A percentile compares a stretch with the other conserved stretches of the same genome.
Conservation (phyloP, 2,329 filamentous ascomycete genomes). For the Colletotrichum zoysiae region DNA sequence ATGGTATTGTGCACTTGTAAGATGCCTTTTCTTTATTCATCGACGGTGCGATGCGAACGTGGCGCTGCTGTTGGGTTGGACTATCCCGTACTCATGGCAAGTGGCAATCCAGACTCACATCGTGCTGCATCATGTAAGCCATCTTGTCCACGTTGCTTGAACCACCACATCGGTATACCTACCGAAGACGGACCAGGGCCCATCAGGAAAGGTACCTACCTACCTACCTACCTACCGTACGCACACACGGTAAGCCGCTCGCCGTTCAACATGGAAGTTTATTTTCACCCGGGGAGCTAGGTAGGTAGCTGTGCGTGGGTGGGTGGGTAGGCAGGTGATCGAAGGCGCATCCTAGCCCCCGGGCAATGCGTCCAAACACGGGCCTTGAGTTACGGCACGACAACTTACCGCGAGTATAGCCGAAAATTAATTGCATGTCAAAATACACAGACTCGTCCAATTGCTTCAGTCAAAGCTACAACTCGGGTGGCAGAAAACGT, state of each 20-base stretch:
- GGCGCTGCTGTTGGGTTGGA: not conserved
- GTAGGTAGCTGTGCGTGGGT: no score
- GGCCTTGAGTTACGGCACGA: slow-evolving; percentile 14
- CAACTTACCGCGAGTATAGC: slow-evolving; percentile 10
- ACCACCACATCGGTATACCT: not conserved
- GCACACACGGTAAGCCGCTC: not conserved
- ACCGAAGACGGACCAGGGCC: not conserved
- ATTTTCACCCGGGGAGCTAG: not conserved
- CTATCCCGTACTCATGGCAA: not conserved
- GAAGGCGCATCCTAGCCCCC: not conserved
- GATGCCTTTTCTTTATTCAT: not conserved
- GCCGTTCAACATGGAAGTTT: not conserved
- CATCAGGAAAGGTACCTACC: not conserved
- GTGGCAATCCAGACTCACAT: not conserved
- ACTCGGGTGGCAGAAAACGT: slow-evolving; percentile 20
- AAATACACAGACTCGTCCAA: slow-evolving; percentile 20
- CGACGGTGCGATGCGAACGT: not conserved
- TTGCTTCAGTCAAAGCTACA: slow-evolving; percentile 18
- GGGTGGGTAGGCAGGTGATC: not conserved
- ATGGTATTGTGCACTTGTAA: not conserved
- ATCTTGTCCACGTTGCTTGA: not conserved
- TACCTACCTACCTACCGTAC: no score
- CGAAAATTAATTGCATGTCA: slow-evolving; percentile 16
- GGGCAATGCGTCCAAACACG: slow-evolving; percentile 11
- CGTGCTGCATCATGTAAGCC: not conserved